phyloP scores from a whole-genome alignment of 768 basidiomycete species.

The Naganishia randhawae region DNA sequence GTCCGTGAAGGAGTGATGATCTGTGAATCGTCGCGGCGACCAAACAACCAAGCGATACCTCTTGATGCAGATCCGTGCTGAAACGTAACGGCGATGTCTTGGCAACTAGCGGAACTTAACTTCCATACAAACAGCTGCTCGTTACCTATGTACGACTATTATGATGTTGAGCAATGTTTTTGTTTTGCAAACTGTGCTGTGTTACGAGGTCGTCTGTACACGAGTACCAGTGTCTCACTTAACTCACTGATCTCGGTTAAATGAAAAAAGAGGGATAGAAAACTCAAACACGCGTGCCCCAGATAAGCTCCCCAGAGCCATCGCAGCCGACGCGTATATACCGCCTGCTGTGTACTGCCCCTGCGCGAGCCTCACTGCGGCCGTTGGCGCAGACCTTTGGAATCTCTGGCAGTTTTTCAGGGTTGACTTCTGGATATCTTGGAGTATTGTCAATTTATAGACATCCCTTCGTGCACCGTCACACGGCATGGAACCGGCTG shows the following conservation, averaged over 20 bases:
- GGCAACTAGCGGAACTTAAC: too few relatives aligned
- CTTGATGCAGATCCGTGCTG: not conserved
- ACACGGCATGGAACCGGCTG: too few relatives aligned
- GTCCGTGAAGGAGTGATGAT: not conserved
- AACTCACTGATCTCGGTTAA: conserved; percentile 3
- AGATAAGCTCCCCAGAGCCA: not conserved
- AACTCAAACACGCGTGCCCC: not conserved
- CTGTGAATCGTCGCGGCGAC: not conserved
- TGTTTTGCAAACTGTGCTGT: not conserved
- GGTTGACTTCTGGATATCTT: too few relatives aligned
- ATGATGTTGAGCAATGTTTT: not conserved
- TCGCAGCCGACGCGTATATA: not conserved
- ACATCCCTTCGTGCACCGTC: too few relatives aligned
- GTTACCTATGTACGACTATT: not conserved
- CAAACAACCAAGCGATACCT: not conserved
- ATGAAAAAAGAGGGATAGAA: not conserved
- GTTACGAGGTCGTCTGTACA: not conserved
- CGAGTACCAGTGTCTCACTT: not conserved
- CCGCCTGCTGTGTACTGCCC: too few relatives aligned
- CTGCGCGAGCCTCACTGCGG: not conserved
- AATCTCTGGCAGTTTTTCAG: too few relatives aligned
- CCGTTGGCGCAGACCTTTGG: not conserved
- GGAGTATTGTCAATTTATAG: too few relatives aligned
- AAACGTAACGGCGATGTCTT: not conserved
- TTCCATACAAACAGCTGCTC: too few relatives aligned